Evolutionary conservation across 352 stramenopile species (phyloP).

Genomic region (Peronospora farinosa): DNA sequence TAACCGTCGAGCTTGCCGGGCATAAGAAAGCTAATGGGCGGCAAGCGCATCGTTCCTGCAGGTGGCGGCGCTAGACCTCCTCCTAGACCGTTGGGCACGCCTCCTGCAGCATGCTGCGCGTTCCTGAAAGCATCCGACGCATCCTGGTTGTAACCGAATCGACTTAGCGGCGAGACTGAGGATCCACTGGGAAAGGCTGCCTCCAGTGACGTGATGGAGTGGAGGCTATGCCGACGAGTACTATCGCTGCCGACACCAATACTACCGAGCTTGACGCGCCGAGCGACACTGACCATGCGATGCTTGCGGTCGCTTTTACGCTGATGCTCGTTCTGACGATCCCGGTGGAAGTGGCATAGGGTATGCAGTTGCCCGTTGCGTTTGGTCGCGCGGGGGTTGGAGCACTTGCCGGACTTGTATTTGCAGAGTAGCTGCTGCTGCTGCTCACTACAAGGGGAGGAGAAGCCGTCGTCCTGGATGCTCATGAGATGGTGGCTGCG

Average conservation of each 20-base stretch:
- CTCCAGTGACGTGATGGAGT: slow-evolving; percentile 39
- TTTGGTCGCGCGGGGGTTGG: slow-evolving; percentile 75
- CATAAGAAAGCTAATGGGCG: slow-evolving; percentile 74
- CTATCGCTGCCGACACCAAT: slow-evolving; percentile 43
- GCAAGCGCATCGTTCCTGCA: slow-evolving; percentile 36
- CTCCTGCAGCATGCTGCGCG: slow-evolving; percentile 17
- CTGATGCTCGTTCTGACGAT: slow-evolving; percentile 81
- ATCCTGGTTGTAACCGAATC: slow-evolving; percentile 32
- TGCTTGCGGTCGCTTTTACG: slow-evolving; percentile 86
- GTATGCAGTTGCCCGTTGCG: slow-evolving; percentile 81
- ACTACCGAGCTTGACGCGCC: slow-evolving; percentile 62
- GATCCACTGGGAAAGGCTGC: slow-evolving; percentile 31
- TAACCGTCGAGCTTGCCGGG: slow-evolving; percentile 61
- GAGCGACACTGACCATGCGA: slow-evolving; percentile 69
- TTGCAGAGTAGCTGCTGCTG: slow-evolving; percentile 61
- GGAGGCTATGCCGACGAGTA: slow-evolving; percentile 30
- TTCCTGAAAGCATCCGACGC: slow-evolving; percentile 34
- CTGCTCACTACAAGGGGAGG: slow-evolving; percentile 29
- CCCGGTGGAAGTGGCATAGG: slow-evolving; percentile 78
- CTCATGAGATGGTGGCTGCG: slow-evolving; percentile 31
- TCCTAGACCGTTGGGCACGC: slow-evolving; percentile 15
- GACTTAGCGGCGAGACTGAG: slow-evolving; percentile 25
- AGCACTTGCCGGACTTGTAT: slow-evolving; percentile 85
- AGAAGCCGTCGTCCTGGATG: slow-evolving; percentile 29
- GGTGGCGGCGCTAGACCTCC: slow-evolving; percentile 7